Conservation (phyloP, 2,329 filamentous ascomycete genomes). For the Sarocladiaceae sp. region DNA sequence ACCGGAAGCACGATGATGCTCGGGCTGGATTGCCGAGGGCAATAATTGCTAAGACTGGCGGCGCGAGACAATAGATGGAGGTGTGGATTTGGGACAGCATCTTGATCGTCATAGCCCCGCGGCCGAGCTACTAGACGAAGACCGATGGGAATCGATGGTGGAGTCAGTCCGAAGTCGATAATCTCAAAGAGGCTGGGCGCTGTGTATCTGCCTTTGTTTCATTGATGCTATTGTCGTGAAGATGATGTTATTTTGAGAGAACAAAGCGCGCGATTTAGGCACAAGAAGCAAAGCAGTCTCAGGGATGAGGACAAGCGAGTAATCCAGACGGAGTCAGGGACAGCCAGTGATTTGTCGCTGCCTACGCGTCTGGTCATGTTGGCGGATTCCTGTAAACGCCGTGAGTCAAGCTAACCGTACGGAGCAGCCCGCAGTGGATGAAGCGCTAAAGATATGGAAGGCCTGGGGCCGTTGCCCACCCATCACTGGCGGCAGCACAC, state of each 20-base stretch:
- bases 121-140: not conserved
- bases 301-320: not conserved
- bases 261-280: not conserved
- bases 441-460: too few relatives aligned
- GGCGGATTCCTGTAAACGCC: not conserved
- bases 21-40: not conserved
- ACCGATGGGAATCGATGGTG: not conserved
- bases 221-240: not conserved
- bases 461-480: not conserved
- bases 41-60: not conserved
- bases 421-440: conserved; percentile 4
- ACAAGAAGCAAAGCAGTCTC: not conserved
- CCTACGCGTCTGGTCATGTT: not conserved
- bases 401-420: not conserved
- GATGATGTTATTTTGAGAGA: not conserved
- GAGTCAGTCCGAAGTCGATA: not conserved
- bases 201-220: not conserved
- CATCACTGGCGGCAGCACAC: not conserved
- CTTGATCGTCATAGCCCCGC: not conserved
- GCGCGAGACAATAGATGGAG: not conserved
- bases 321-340: not conserved
- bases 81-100: not conserved
- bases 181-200: not conserved
- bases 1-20: not conserved
- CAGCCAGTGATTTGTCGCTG: not conserved